Evolutionary conservation across 208 protist species (phyloP).

Genomic region (Tritrichomonas foetus): DNA sequence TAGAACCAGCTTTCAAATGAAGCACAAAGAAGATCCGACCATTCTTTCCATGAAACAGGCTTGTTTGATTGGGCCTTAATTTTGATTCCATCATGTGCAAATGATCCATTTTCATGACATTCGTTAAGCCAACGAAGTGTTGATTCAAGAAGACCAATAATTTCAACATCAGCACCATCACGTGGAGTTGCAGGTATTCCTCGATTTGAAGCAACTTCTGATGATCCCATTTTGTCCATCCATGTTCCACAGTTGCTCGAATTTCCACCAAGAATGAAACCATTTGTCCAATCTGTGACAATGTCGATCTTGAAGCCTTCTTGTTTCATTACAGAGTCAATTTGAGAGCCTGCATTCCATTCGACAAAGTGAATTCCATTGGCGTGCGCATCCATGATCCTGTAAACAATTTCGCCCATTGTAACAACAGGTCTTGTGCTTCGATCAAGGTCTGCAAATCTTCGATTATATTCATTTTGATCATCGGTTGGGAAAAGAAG

Average conservation of each 20-base stretch:
- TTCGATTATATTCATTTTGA: neutral
- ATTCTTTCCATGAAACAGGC: neutral
- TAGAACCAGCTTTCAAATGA: conserved; percentile 18
- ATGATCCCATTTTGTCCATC: conserved; percentile 38
- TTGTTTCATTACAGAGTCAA: neutral
- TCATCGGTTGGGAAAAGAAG: neutral
- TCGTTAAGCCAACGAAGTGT: neutral
- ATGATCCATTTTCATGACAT: neutral
- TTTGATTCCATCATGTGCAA: neutral
- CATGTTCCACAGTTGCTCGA: neutral
- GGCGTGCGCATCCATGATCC: neutral
- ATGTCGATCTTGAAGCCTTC: conserved; percentile 2
- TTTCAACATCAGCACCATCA: conserved; percentile 36
- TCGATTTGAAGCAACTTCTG: neutral
- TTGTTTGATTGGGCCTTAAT: neutral
- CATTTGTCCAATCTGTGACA: neutral
- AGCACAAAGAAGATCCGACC: neutral
- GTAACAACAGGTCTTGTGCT: neutral
- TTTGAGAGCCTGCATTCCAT: neutral
- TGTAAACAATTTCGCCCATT: neutral
- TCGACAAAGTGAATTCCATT: conserved; percentile 33
- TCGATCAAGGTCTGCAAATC: neutral
- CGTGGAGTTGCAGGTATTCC: conserved; percentile 10
- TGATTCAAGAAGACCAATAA: neutral
- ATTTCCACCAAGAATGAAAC: conserved; percentile 16